A percentile compares a stretch with the other conserved stretches of the same genome.
phyloP scores from a whole-genome alignment of 1,284 basidiomycete genomes.

The Malassezia sympodialis region DNA sequence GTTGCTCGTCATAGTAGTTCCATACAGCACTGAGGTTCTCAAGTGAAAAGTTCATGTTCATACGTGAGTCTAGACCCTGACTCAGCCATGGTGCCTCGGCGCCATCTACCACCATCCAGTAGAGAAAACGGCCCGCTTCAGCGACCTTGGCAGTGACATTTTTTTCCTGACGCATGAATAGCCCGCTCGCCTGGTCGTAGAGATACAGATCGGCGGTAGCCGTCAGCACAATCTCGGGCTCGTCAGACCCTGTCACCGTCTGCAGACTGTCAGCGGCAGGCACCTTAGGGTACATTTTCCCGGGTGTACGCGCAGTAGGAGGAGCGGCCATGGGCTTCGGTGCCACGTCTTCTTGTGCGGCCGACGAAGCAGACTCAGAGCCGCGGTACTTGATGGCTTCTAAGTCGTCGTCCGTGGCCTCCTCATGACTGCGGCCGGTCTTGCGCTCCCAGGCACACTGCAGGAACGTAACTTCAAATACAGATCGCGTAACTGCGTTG shows the following conservation, averaged over 20 bases:
- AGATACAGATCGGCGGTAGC: constrained; percentile 54
- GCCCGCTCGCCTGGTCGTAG: constrained; percentile 63
- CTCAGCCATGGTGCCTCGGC: constrained; percentile 57
- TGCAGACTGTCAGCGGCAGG: constrained; percentile 11
- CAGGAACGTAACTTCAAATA: constrained; percentile 85
- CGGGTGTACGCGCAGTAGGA: background rate
- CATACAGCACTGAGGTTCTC: constrained; percentile 63
- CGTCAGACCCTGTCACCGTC: constrained; percentile 11
- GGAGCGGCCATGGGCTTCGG: background rate
- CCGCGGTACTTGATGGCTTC: constrained; percentile 35
- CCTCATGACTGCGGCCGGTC: constrained; percentile 35
- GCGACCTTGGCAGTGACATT: constrained; percentile 61
- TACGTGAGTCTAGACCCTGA: constrained; percentile 56
- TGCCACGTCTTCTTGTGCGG: background rate
- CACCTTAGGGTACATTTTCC: background rate
- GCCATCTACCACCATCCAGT: constrained; percentile 55
- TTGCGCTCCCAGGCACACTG: constrained; percentile 75
- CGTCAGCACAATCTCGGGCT: constrained; percentile 24
- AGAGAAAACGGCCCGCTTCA: constrained; percentile 53
- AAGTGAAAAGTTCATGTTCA: constrained; percentile 40
- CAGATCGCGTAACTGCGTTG: constrained; percentile 70
- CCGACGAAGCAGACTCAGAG: background rate
- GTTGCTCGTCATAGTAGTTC: constrained; percentile 59
- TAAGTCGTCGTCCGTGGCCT: constrained; percentile 44
- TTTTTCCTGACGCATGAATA: constrained; percentile 65